Conservation (phyloP, 2,329 filamentous ascomycete species). For the Colletotrichum navitas region DNA sequence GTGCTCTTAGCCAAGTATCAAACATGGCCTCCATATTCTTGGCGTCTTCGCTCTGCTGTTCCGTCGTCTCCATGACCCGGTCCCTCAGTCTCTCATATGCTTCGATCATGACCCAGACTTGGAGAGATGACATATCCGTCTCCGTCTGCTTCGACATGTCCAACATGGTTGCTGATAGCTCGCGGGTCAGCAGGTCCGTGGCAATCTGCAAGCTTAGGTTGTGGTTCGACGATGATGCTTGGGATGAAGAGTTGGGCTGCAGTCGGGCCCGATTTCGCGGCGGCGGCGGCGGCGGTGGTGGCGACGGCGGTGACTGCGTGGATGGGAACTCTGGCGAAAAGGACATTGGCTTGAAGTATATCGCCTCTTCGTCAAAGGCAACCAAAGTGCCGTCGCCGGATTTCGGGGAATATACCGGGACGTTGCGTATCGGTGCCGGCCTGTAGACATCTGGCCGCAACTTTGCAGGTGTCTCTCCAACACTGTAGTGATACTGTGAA, state of each 20-base stretch:
- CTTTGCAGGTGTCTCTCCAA: conserved; percentile 7
- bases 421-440: conserved; percentile 10
- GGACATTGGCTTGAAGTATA: conserved; percentile 61
- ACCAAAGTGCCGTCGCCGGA: conserved; percentile 62
- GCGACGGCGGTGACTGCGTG: conserved; percentile 42
- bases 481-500: not conserved
- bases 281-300: conserved; percentile 39
- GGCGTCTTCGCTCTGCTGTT: conserved; percentile 46
- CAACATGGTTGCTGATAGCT: conserved; percentile 60
- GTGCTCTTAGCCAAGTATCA: conserved; percentile 63
- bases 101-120: conserved; percentile 70
- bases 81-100: conserved; percentile 67
- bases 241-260: conserved; percentile 16
- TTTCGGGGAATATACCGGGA: conserved; percentile 49
- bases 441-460: conserved; percentile 16
- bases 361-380: conserved; percentile 60
- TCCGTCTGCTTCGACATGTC: conserved; percentile 45
- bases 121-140: conserved; percentile 59
- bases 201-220: conserved; percentile 63
- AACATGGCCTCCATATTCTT: conserved; percentile 57
- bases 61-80: conserved; percentile 54
- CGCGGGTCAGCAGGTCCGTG: conserved; percentile 63
- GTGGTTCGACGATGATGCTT: conserved; percentile 41
- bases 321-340: conserved; percentile 53
- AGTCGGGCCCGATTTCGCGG: conserved; percentile 42